A percentile compares a stretch with the other conserved stretches of the same genome.
These are phyloP conservation scores for Malbranchea zuffiana DNA, from an alignment of 2,329 filamentous ascomycete species.

Conservation along the genomic window DNA sequence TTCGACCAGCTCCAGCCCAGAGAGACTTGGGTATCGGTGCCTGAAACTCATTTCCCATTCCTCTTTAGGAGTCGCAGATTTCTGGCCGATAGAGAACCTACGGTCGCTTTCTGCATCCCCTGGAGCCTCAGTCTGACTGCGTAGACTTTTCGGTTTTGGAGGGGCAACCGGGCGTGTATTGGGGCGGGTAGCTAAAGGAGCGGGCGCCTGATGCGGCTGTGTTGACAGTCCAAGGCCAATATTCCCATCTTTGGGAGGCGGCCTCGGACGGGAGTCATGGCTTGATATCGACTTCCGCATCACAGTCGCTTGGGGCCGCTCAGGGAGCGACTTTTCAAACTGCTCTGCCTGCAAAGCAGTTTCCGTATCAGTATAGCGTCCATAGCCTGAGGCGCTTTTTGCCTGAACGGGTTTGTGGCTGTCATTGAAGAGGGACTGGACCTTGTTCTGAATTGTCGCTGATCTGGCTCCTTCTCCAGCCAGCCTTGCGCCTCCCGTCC, in stretches of 20 bases:
- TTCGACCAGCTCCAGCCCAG: slow-evolving; percentile 80
- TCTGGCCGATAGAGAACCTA: slow-evolving; percentile 6
- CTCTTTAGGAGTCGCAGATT: slow-evolving; percentile 36
- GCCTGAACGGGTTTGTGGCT: slow-evolving; percentile 50
- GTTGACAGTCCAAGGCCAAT: background rate
- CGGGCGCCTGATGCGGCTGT: slow-evolving; percentile 14
- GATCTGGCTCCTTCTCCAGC: slow-evolving; percentile 49
- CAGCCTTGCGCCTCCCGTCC: slow-evolving; percentile 37
- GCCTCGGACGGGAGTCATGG: slow-evolving; percentile 6
- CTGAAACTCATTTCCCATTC: slow-evolving; percentile 62
- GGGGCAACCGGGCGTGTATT: slow-evolving; percentile 43
- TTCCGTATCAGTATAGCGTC: slow-evolving; percentile 59
- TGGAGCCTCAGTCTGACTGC: slow-evolving; percentile 16
- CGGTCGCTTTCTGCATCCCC: background rate
- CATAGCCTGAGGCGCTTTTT: slow-evolving; percentile 80
- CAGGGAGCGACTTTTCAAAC: slow-evolving; percentile 16
- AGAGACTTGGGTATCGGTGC: slow-evolving; percentile 75
- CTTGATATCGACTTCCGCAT: slow-evolving; percentile 11
- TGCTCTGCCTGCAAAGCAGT: slow-evolving; percentile 32
- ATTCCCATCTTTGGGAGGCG: slow-evolving; percentile 9
- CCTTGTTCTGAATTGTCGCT: slow-evolving; percentile 80
- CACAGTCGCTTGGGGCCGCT: slow-evolving; percentile 11
- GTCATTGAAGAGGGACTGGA: slow-evolving; percentile 75
- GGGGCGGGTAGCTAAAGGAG: slow-evolving; percentile 20
- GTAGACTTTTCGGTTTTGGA: slow-evolving; percentile 51